Evolutionary conservation across 169 alveolate genomes (phyloP).

Genomic region (Plasmodium knowlesi): DNA sequence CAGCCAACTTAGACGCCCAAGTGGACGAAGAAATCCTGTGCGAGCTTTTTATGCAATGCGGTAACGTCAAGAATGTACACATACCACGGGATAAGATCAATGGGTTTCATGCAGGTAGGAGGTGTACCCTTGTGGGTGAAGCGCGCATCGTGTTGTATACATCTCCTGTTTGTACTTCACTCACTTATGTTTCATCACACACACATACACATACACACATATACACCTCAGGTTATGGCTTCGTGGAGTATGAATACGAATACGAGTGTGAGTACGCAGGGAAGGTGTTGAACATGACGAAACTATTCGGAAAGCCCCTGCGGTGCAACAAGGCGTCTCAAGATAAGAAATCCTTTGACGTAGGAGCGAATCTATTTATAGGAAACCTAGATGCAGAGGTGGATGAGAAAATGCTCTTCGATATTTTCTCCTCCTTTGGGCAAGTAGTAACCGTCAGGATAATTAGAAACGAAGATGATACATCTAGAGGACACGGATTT

Average conservation of each 20-base stretch:
- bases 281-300: slow-evolving; percentile 96
- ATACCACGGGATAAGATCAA: slow-evolving; percentile 96
- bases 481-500: slow-evolving; percentile 96
- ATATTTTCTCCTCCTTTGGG: slow-evolving; percentile 98
- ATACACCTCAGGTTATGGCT: slow-evolving; percentile 96
- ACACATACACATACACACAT: no score
- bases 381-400: slow-evolving; percentile 98
- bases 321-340: slow-evolving; percentile 97
- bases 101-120: slow-evolving; percentile 84
- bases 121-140: not conserved
- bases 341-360: slow-evolving; percentile 96
- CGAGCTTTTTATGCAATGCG: slow-evolving; percentile 98
- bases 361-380: slow-evolving; percentile 98
- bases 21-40: slow-evolving; percentile 97
- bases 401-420: slow-evolving; percentile 96
- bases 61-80: slow-evolving; percentile 97
- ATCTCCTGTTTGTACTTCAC: not conserved
- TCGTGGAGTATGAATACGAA: slow-evolving; percentile 97
- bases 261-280: slow-evolving; percentile 99
- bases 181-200: not conserved
- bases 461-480: slow-evolving; percentile 95
- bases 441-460: slow-evolving; percentile 90
- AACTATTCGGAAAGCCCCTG: slow-evolving; percentile 96
- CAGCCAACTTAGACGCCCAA: slow-evolving; percentile 95
- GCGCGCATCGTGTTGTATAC: not conserved